Percentiles rank a stretch among this genome's conserved stretches.
These are phyloP conservation scores for Hygrophoropsis aurantiaca DNA, from an alignment of 768 basidiomycete species.

Conservation along the genomic window DNA sequence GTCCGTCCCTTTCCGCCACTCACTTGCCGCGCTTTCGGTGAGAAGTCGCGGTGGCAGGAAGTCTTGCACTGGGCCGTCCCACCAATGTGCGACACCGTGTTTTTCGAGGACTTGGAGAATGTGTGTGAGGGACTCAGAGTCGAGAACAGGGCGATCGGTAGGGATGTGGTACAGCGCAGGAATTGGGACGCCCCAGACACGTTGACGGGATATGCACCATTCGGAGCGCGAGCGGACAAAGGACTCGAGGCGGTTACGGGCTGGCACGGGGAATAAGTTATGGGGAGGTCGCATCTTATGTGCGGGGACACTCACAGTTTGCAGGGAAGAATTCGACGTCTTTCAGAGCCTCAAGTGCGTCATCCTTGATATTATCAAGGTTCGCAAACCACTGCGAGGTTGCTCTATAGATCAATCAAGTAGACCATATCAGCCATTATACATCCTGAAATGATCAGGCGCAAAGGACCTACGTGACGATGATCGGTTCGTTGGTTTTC, in stretches of 20 bases:
- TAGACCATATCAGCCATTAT: neutral
- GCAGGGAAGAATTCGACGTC: conserved; percentile 76
- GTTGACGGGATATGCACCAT: conserved; percentile 98
- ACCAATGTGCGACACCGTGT: conserved; percentile 87
- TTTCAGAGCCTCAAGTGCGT: conserved; percentile 67
- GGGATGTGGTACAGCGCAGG: conserved; percentile 75
- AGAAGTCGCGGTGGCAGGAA: conserved; percentile 69
- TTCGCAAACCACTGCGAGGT: conserved; percentile 99
- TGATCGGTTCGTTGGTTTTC: conserved; percentile 92
- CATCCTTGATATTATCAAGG: conserved; percentile 77
- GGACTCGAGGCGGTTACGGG: conserved; percentile 83
- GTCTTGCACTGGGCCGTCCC: conserved; percentile 79
- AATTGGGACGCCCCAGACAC: conserved; percentile 97
- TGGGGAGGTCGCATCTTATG: neutral
- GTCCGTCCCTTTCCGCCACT: conserved; percentile 81
- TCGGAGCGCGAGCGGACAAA: conserved; percentile 88
- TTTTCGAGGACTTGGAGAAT: conserved; percentile 73
- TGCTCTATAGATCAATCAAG: conserved; percentile 50
- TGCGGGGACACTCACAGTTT: conserved; percentile 51
- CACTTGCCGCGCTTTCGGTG: conserved; percentile 39
- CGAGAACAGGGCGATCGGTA: conserved; percentile 65
- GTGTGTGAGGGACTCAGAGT: conserved; percentile 62
- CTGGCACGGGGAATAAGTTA: conserved; percentile 36
- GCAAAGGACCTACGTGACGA: conserved; percentile 67
- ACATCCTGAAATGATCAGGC: neutral